A percentile compares a stretch with the other conserved stretches of the same genome.
Conservation (phyloP, 2,329 filamentous ascomycete genomes). For the Cladophialophora bantiana region DNA sequence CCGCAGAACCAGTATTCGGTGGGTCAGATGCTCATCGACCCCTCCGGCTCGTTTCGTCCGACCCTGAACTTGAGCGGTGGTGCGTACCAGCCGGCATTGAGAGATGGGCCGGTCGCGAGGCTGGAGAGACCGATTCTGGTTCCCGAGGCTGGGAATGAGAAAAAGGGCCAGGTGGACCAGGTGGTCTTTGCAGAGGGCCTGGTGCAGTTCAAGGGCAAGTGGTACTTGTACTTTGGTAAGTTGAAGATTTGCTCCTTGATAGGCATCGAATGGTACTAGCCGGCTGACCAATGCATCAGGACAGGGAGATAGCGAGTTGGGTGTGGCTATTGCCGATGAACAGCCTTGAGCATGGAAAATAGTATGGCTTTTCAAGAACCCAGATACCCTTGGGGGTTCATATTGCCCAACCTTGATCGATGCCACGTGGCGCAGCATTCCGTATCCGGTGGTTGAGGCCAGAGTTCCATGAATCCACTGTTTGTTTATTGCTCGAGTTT, state of each 20-base stretch:
- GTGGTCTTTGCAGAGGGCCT: conserved; percentile 47
- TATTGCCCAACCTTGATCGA: too few species aligned
- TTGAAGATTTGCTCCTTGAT: not conserved
- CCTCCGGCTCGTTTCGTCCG: conserved; percentile 31
- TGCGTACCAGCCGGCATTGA: conserved; percentile 12
- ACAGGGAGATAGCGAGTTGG: conserved; percentile 22
- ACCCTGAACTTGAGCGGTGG: conserved; percentile 10
- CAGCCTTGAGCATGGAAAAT: not conserved
- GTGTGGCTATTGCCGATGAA: conserved; percentile 17
- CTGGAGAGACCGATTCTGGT: conserved; percentile 44
- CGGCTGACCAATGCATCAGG: not conserved
- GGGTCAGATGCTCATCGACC: conserved; percentile 47
- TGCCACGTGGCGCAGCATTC: too few species aligned
- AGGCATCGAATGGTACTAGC: not conserved
- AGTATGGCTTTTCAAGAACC: too few species aligned
- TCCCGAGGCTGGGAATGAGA: conserved; percentile 42
- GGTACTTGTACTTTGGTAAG: conserved; percentile 36
- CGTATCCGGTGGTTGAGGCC: too few species aligned
- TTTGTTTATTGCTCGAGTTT: too few species aligned
- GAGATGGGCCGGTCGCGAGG: conserved; percentile 42
- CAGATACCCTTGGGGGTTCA: too few species aligned
- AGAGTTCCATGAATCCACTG: too few species aligned
- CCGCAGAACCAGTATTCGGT: conserved; percentile 43
- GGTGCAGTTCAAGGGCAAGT: conserved; percentile 45
- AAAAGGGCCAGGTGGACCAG: conserved; percentile 44